Evolutionary conservation across 202 grass and related monocot genomes (phyloP), one percentile per base, ranked within the genome.

Genomic region (Musa balbisiana): DNA sequence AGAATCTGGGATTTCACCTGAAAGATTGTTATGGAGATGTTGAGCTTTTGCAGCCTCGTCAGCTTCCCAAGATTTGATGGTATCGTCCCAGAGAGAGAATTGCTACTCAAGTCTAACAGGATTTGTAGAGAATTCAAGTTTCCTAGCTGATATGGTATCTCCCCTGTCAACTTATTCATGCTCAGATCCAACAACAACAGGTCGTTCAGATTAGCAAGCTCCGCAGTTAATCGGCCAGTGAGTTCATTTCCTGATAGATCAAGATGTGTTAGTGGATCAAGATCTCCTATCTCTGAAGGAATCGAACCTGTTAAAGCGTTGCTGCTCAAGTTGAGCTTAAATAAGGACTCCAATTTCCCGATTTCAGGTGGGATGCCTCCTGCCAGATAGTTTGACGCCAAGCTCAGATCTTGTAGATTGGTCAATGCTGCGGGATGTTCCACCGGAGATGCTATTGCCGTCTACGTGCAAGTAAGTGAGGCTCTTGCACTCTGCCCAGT

Each of bases 111-210:
- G n/a, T 62, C 56, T 62, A 62, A 62, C 0, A 62, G 12, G 3
- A 16, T 19, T 17, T 69, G 66, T 14, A 69, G 25, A 49, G 26
- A 33, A 69, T 14, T 16, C 52, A 89, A 67, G 49, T 86, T 89
- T 52, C 84, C 82, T 49, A 90, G 69, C 52, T 85, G 70, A 3
- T 23, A 11, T n/a, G 90, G 84, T 78, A 87, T 89, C 52, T 15
- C 27, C 13, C 84, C 82, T 55, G 21, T 16, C 25, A 92, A 33
- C 64, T 71, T 58, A 73, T 92, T 92, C 53, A 49, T 17, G 83
- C 81, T 88, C 79, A 96, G 80, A 84, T 96, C 90, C 15, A 96
- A 81, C 64, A 81, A 76, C 63, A 86, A 62, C 24, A 96, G 82
- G 16, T 49, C 9, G 0, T 66, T 6, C 14, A 92, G 8, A 58